Evolutionary conservation across 768 basidiomycete species (phyloP), one percentile per base, ranked within the genome.

Genomic region (Collybiopsis confluens): DNA sequence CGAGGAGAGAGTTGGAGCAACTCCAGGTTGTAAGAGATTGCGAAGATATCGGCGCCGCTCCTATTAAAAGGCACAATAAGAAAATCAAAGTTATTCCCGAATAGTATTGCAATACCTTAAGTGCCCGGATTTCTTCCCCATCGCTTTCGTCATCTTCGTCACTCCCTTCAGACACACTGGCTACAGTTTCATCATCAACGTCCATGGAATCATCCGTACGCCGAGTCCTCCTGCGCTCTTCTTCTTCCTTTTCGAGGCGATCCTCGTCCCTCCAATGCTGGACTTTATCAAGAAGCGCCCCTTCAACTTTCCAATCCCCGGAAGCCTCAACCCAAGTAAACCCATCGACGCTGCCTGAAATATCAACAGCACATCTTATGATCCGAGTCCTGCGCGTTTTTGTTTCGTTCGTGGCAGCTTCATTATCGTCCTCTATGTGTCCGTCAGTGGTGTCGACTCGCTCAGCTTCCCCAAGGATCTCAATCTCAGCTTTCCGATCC

Each of bases 131-230:
- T 62, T 89, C 85, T 20, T 83, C 81, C 8, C 82, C 75, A 63
- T 91, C 89, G 40, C 80, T 75, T 55, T 82, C 84, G 51, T 87
- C 82, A 23, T 85, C 83, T 59, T 70, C 79, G 46, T 69, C 69
- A 36, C 70, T 73, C 52, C 77, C 82, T 10, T 81, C 83, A 1
- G 67, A 67, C 1, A 69, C 65, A 4, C 57, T 58, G 15, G 74
- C 79, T 10, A 68, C 73, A 11, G 70, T 75, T 37, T 78, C 81
- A 3, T 80, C 82, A 59, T 90, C 90, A 1, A 88, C 70, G 52
- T 90, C 88, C 82, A 88, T 88, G 5, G 77, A 73, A 61, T 85
- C 85, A 38, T 86, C 87, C 3, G 68, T 73, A 83, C 82, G 85
- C 52, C 82, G 72, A 42, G 73, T 74, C 56, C 82, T 72, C 55